phyloP scores from a whole-genome alignment of 768 basidiomycete genomes.

The Suillus brevipes region DNA sequence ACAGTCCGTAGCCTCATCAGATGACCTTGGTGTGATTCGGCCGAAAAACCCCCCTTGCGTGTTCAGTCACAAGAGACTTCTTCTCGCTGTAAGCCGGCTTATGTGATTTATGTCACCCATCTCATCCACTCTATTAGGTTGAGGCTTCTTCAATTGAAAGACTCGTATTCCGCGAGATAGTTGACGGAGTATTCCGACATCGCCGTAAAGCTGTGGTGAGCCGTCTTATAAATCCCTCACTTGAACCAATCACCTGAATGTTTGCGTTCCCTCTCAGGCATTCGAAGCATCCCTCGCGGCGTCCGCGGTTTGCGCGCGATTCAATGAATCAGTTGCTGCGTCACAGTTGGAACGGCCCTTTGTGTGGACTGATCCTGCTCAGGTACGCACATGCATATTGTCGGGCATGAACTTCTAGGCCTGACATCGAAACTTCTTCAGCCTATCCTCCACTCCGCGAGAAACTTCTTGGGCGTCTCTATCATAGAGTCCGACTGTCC shows the following conservation, averaged over 20 bases:
- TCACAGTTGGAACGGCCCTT: slow-evolving; percentile 40
- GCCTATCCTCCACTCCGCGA: slow-evolving; percentile 34
- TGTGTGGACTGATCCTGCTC: slow-evolving; percentile 53
- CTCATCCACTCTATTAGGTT: slow-evolving; percentile 18
- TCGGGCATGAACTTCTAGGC: not conserved
- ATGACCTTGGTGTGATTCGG: not conserved
- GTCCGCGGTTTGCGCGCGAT: slow-evolving; percentile 38
- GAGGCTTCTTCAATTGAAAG: slow-evolving; percentile 30
- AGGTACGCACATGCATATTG: slow-evolving; percentile 34
- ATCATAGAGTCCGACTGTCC: slow-evolving; percentile 47
- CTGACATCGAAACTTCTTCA: slow-evolving; percentile 12
- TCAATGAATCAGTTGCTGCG: slow-evolving; percentile 35
- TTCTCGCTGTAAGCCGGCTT: slow-evolving; percentile 25
- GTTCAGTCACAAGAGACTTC: slow-evolving; percentile 35
- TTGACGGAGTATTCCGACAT: slow-evolving; percentile 37
- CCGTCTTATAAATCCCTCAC: slow-evolving; percentile 6
- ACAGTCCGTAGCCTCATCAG: not conserved
- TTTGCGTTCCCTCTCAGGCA: slow-evolving; percentile 33
- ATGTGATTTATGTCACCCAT: not conserved
- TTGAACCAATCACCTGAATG: slow-evolving; percentile 6
- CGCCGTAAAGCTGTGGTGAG: slow-evolving; percentile 42
- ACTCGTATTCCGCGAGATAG: slow-evolving; percentile 32
- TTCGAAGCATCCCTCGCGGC: slow-evolving; percentile 41
- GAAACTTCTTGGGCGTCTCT: slow-evolving; percentile 31
- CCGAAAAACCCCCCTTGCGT: slow-evolving; percentile 18